phyloP scores from a whole-genome alignment of 2,329 filamentous ascomycete genomes.

The Juglanconis oblonga region DNA sequence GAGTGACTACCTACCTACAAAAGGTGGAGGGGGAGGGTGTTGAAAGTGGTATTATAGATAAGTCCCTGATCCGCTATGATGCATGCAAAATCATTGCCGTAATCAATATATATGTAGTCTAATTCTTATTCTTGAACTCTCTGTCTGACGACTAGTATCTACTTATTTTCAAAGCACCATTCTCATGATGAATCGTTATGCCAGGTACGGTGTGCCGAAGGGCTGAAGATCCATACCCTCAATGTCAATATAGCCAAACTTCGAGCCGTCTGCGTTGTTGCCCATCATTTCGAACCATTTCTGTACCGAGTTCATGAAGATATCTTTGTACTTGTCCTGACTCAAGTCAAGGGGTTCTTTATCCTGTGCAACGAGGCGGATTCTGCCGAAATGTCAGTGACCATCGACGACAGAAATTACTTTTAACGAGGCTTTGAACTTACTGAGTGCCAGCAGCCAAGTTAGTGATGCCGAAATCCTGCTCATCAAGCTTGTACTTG shows the following conservation, averaged over 20 bases:
- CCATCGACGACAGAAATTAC: too few species aligned
- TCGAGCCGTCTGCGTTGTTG: slow-evolving; percentile 28
- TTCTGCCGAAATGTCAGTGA: neutral
- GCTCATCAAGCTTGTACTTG: slow-evolving; percentile 41
- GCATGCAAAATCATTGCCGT: too few species aligned
- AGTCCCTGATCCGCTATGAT: too few species aligned
- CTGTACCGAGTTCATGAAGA: slow-evolving; percentile 28
- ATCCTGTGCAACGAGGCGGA: slow-evolving; percentile 14
- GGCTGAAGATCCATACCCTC: slow-evolving; percentile 30
- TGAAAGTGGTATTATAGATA: too few species aligned
- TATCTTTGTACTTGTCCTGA: slow-evolving; percentile 28
- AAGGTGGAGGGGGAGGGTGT: too few species aligned
- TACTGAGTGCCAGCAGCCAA: slow-evolving; percentile 17
- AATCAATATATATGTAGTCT: neutral
- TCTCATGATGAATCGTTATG: neutral
- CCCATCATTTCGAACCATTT: slow-evolving; percentile 30
- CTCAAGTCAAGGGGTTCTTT: slow-evolving; percentile 29
- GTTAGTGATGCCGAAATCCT: slow-evolving; percentile 38
- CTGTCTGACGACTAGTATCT: neutral
- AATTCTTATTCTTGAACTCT: neutral
- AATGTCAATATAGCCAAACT: slow-evolving; percentile 31
- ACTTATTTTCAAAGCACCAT: neutral
- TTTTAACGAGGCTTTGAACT: neutral
- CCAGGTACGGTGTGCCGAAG: slow-evolving; percentile 28
- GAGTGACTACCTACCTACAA: too few species aligned